A percentile compares a stretch with the other conserved stretches of the same genome.
Conservation (phyloP, 371 early-diverging fungal species). For the Lichtheimia ornata region DNA sequence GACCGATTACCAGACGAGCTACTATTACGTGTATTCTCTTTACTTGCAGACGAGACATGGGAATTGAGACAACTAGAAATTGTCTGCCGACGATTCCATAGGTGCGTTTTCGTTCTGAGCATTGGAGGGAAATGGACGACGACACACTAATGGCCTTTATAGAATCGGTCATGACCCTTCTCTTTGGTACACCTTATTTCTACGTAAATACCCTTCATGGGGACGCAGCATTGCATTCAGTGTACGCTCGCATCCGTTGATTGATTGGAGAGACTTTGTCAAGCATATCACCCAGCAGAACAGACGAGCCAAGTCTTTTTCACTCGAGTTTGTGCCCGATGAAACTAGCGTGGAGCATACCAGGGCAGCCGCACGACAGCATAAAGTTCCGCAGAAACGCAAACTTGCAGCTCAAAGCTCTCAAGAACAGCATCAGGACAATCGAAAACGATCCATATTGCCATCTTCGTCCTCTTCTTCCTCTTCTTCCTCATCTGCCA, state of each 20-base stretch:
- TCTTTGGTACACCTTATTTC: constrained; percentile 36
- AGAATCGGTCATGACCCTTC: constrained; percentile 21
- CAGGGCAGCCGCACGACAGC: constrained; percentile 3
- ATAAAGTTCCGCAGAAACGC: constrained; percentile 17
- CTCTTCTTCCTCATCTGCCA: background rate
- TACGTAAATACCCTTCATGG: constrained; percentile 32
- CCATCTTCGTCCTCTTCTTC: constrained; percentile 8
- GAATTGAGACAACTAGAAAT: constrained; percentile 22
- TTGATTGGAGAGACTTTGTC: constrained; percentile 40
- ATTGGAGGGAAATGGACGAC: background rate
- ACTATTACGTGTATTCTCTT: constrained; percentile 27
- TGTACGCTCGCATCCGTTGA: constrained; percentile 15
- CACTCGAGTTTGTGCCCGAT: constrained; percentile 24
- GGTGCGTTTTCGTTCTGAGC: constrained; percentile 14
- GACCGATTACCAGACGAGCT: constrained; percentile 39
- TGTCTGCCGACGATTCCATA: constrained; percentile 30
- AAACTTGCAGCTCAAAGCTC: constrained; percentile 8
- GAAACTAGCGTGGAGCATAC: constrained; percentile 12
- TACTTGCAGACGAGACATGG: constrained; percentile 21
- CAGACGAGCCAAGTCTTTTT: constrained; percentile 14
- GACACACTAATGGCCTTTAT: background rate
- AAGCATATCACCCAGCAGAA: constrained; percentile 25
- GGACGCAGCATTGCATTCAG: constrained; percentile 24
- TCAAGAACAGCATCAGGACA: background rate
- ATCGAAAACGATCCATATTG: constrained; percentile 1